A percentile compares a stretch with the other conserved stretches of the same genome.
Evolutionary conservation across 257 asterid genomes (phyloP).

Genomic region (Jacaranda mimosifolia): DNA sequence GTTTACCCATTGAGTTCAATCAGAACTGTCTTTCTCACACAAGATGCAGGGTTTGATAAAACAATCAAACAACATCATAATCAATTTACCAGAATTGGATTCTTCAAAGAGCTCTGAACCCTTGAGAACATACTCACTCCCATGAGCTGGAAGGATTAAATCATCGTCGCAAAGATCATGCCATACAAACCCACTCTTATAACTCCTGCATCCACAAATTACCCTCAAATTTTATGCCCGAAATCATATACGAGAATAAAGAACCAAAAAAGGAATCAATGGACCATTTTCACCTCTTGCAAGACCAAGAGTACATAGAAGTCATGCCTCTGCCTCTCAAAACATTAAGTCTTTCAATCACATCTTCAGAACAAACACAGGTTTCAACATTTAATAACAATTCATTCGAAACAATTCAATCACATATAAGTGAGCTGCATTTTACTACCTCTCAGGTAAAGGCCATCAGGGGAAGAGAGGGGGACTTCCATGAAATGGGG

Average conservation of each 20-base stretch:
- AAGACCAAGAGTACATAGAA: conserved; percentile 95
- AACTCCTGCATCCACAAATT: conserved; percentile 65
- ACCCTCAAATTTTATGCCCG: neutral
- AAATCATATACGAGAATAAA: neutral
- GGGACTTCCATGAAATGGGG: conserved; percentile 99
- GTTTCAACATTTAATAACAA: conserved; percentile 11
- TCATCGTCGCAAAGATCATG: conserved; percentile 92
- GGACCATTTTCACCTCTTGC: conserved; percentile 80
- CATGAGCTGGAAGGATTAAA: conserved; percentile 87
- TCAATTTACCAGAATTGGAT: conserved; percentile 56
- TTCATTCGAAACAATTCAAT: neutral
- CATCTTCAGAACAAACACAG: conserved; percentile 65
- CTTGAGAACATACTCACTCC: conserved; percentile 90
- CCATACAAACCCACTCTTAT: conserved; percentile 95
- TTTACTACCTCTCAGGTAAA: conserved; percentile 77
- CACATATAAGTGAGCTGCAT: neutral
- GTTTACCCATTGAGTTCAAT: neutral
- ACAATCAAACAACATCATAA: neutral
- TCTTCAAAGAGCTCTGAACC: conserved; percentile 95
- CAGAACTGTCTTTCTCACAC: neutral
- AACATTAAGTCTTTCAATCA: conserved; percentile 78
- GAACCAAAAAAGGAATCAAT: neutral
- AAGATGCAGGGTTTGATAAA: neutral
- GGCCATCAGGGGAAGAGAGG: conserved; percentile 83
- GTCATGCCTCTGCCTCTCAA: conserved; percentile 98